Evolutionary conservation across 2,329 filamentous ascomycete genomes (phyloP), one percentile per base, ranked within the genome.

Genomic region (Ramularia endophylla): DNA sequence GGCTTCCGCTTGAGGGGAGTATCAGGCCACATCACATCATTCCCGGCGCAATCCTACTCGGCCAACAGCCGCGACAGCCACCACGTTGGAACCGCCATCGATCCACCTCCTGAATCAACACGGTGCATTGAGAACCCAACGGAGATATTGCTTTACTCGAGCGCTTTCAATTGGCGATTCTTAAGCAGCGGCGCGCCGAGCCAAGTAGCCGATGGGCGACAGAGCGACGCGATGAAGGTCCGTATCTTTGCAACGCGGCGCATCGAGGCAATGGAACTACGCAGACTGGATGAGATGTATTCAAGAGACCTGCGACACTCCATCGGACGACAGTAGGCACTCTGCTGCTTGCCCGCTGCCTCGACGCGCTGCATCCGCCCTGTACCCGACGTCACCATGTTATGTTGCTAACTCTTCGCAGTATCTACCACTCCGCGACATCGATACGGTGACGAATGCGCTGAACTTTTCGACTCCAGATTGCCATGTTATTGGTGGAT

Each of bases 401-500:
- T 36, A 2, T 11, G 13, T 17, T 5, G 33, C 54, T 58, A 36
- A 58, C 42, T 30, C 22, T 15, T 37, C 19, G 33, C 64, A 98
- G 90, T 98, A 94, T 67, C 75, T 98, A 58, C 88, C 90, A 47
- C 78, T 95, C 50, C 83, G 81, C 65, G 85, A 94, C 54, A 89
- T 97, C 62, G 89, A 97, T 65, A 81, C 85, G 65, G 85, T 97
- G 53, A 90, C 88, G 47, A 84, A 84, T 68, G 86, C 90, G 50
- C 80, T 98, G 61, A 97, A 95, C 63, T 97, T 97, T 72, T 87
- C 92, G 58, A 95, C 90, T 1, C 80, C 85, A 38, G 90, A 97
- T 63, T 89, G 87, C 61, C 86, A 90, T 54, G 85, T 98, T 46
- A 83, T 88, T 19, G 92, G 92, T 56, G 86, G 87, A 51, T 97